Evolutionary conservation across 805 yeast genomes (phyloP).

Genomic region (Blastobotrys chiropterorum): DNA sequence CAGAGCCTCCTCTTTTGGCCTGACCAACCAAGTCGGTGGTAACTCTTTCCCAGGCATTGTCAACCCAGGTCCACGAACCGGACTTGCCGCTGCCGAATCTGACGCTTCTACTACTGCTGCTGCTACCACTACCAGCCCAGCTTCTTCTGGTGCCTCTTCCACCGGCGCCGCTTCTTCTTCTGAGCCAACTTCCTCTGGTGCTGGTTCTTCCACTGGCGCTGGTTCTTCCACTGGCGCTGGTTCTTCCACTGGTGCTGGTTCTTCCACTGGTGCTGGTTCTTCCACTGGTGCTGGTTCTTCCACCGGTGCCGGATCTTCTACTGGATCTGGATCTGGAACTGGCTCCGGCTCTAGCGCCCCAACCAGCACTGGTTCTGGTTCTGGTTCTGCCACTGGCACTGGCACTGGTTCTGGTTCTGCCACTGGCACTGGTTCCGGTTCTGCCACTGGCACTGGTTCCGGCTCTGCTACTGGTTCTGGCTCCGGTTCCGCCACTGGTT

Average conservation of each 20-base stretch:
- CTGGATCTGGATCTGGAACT: neutral
- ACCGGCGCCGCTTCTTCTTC: neutral
- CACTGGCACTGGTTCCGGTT: neutral
- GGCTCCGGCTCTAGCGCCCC: neutral
- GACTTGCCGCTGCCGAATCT: neutral
- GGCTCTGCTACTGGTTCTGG: neutral
- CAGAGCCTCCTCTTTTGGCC: constrained; percentile 4
- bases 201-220: neutral
- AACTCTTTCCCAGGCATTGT: neutral
- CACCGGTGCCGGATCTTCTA: neutral
- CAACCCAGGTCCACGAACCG: constrained; percentile 5
- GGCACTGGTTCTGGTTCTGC: constrained; percentile 5
- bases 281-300: neutral
- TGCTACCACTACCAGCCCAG: neutral
- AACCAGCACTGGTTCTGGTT: constrained; percentile 2
- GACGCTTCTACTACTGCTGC: neutral
- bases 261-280: neutral
- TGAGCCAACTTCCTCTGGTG: neutral
- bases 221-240: neutral
- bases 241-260: neutral
- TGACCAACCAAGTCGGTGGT: neutral
- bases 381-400: constrained; percentile 7
- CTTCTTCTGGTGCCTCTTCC: neutral
- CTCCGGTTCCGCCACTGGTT: neutral
- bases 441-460: neutral